Evolutionary conservation across 768 basidiomycete genomes (phyloP).

Genomic region (Dacryopinax spathularia): DNA sequence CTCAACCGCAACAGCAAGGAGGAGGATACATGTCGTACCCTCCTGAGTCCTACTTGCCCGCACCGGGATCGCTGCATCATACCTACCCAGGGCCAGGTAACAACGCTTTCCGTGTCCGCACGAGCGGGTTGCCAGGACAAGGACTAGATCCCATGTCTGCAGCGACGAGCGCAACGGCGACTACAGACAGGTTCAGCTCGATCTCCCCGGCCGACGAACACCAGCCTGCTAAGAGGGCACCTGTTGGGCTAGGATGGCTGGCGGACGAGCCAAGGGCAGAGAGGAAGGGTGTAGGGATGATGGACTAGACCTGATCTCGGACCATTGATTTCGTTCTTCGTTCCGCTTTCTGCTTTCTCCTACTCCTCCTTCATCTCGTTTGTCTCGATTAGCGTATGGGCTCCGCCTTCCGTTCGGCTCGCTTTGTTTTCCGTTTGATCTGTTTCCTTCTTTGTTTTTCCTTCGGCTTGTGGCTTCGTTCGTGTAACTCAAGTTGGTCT

Average conservation of each 20-base stretch:
- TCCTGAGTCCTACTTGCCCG: background rate
- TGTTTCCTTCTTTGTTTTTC: background rate
- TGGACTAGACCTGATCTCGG: background rate
- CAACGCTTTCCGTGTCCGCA: background rate
- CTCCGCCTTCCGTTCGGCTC: no score
- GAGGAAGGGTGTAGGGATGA: background rate
- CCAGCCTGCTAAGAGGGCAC: background rate
- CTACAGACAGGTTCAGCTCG: background rate
- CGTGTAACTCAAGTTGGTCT: background rate
- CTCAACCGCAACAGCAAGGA: background rate
- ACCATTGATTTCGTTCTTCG: background rate
- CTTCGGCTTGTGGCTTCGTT: background rate
- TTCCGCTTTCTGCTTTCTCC: no score
- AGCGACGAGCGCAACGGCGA: background rate
- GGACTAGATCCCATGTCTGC: background rate
- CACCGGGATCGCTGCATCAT: background rate
- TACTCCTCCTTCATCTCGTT: no score
- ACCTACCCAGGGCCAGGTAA: background rate
- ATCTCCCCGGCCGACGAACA: background rate
- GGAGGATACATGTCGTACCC: background rate
- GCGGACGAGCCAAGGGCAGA: background rate
- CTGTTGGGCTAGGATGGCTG: background rate
- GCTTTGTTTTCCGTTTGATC: no score
- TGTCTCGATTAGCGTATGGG: no score
- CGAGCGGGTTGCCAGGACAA: background rate